These are phyloP conservation scores for Tylopilus intermedius DNA, from an alignment of 768 basidiomycete species.

Conservation along the genomic window DNA sequence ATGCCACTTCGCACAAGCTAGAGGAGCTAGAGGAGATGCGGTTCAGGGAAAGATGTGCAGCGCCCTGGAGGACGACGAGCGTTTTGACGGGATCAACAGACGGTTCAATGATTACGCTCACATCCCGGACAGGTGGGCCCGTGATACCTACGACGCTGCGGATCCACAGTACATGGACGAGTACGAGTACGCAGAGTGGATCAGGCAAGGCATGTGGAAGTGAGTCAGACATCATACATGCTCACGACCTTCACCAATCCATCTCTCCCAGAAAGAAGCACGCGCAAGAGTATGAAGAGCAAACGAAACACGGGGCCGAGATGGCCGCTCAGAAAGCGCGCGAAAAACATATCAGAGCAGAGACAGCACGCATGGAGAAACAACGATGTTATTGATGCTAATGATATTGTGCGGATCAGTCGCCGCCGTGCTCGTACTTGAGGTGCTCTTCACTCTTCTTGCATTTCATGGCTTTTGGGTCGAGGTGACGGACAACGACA, in stretches of 20 bases:
- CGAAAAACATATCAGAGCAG: constrained; percentile 49
- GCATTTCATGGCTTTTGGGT: too few relatives aligned
- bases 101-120: constrained; percentile 65
- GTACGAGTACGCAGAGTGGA: constrained; percentile 85
- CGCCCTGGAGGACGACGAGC: constrained; percentile 69
- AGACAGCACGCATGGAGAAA: constrained; percentile 48
- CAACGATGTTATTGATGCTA: neutral
- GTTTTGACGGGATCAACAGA: constrained; percentile 58
- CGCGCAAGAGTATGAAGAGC: constrained; percentile 60
- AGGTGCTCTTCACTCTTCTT: too few relatives aligned
- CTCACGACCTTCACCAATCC: constrained; percentile 1
- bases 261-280: constrained; percentile 53
- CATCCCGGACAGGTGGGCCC: constrained; percentile 65
- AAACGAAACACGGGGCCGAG: constrained; percentile 50
- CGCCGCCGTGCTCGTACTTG: too few relatives aligned
- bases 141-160: constrained; percentile 37
- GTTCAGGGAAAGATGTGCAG: constrained; percentile 73
- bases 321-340: constrained; percentile 49
- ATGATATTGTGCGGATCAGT: too few relatives aligned
- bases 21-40: constrained; percentile 58
- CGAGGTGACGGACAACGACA: too few relatives aligned
- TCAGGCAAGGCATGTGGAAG: constrained; percentile 83
- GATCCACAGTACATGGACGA: constrained; percentile 64
- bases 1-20: constrained; percentile 17
- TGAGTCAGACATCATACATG: constrained; percentile 29